Evolutionary conservation across 2,329 filamentous ascomycete species (phyloP).

Genomic region (Colletotrichum camelliae): DNA sequence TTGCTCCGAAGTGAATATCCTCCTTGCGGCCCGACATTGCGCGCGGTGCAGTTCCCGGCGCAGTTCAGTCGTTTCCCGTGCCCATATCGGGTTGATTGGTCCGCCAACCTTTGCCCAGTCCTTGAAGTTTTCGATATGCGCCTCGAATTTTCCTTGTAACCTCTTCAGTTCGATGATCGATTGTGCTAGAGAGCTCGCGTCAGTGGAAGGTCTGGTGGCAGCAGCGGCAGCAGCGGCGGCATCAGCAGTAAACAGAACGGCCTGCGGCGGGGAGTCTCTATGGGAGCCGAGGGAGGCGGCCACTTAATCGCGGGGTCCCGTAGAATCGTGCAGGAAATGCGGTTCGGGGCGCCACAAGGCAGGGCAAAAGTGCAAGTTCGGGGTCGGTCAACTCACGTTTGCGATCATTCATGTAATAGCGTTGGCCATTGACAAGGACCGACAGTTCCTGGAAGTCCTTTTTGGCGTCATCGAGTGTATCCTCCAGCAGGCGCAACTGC

Average conservation of each 20-base stretch:
- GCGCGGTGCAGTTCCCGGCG: slow-evolving; percentile 59
- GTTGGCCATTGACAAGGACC: slow-evolving; percentile 58
- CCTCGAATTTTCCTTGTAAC: slow-evolving; percentile 50
- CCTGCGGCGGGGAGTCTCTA: neutral
- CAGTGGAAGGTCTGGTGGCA: slow-evolving; percentile 9
- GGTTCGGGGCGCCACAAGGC: neutral
- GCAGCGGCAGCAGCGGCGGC: neutral
- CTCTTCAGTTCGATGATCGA: slow-evolving; percentile 56
- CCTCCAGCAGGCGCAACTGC: slow-evolving; percentile 59
- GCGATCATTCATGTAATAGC: slow-evolving; percentile 64
- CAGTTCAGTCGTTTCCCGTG: slow-evolving; percentile 55
- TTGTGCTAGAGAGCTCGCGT: slow-evolving; percentile 42
- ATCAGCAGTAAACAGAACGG: neutral
- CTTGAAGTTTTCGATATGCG: slow-evolving; percentile 55
- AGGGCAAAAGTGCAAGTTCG: neutral
- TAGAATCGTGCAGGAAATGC: slow-evolving; percentile 3
- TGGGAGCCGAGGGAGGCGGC: neutral
- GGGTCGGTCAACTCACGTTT: slow-evolving; percentile 46
- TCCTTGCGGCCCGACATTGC: slow-evolving; percentile 61
- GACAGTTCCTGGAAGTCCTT: slow-evolving; percentile 65
- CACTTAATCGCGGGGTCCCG: neutral
- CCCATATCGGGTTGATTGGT: slow-evolving; percentile 61
- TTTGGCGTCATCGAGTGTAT: slow-evolving; percentile 63
- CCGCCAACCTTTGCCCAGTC: slow-evolving; percentile 62
- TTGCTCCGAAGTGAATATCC: slow-evolving; percentile 59